A percentile compares a stretch with the other conserved stretches of the same genome.
Evolutionary conservation across 768 basidiomycete genomes (phyloP).

Genomic region (Xanthoconium stramineum): DNA sequence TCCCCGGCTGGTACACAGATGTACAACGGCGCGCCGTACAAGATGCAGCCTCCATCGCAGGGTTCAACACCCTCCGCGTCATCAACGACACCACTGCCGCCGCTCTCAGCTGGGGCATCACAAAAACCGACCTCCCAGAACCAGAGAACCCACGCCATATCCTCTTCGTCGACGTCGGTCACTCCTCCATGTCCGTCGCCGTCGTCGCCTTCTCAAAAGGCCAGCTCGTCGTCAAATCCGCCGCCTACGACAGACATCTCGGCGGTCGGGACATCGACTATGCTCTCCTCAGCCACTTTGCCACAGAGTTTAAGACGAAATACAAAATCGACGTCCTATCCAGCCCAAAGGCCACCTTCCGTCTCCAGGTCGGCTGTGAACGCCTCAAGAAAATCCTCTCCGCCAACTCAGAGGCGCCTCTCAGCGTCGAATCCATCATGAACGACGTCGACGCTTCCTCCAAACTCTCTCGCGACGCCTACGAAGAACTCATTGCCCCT

Average conservation of each 20-base stretch:
- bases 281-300: constrained; percentile 85
- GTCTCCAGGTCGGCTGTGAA: constrained; percentile 85
- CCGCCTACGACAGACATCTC: constrained; percentile 90
- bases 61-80: constrained; percentile 87
- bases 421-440: constrained; percentile 96
- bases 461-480: constrained; percentile 75
- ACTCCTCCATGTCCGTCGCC: constrained; percentile 83
- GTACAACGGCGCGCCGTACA: constrained; percentile 85
- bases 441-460: constrained; percentile 92
- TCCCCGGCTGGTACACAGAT: constrained; percentile 97
- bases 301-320: constrained; percentile 89
- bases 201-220: constrained; percentile 95
- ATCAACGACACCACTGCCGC: constrained; percentile 97
- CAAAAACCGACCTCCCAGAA: constrained; percentile 93
- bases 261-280: constrained; percentile 97
- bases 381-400: constrained; percentile 95
- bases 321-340: constrained; percentile 96
- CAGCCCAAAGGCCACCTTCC: constrained; percentile 91
- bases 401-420: constrained; percentile 83
- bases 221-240: constrained; percentile 79
- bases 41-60: constrained; percentile 86
- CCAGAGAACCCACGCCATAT: constrained; percentile 80
- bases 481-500: constrained; percentile 73
- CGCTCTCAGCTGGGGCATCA: constrained; percentile 98
- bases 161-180: constrained; percentile 94